Evolutionary conservation across 306 rosid genomes (phyloP).

Genomic region (Arachis stenosperma): DNA sequence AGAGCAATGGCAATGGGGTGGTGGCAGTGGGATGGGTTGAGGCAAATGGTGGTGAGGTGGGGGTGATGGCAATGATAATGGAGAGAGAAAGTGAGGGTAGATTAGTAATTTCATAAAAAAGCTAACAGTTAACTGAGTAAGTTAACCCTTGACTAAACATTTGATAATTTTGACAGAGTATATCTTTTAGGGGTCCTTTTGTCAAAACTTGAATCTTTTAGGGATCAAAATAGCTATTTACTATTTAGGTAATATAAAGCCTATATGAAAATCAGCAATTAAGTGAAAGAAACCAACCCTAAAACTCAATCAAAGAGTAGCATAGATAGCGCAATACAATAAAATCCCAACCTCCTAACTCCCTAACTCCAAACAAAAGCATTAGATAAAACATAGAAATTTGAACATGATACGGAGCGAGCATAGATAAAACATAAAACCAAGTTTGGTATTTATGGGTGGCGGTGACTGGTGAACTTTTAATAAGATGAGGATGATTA

Average conservation of each 20-base stretch:
- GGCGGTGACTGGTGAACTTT: not conserved
- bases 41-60: too few species aligned
- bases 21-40: too few species aligned
- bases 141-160: too few species aligned
- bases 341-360: slow-evolving; percentile 1
- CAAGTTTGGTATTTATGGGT: slow-evolving; percentile 11
- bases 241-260: not conserved
- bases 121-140: too few species aligned
- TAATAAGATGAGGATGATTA: not conserved
- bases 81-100: too few species aligned
- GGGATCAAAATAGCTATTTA: too few species aligned
- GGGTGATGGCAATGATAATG: too few species aligned
- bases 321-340: slow-evolving; percentile 4
- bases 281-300: not conserved
- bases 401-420: not conserved
- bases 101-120: too few species aligned
- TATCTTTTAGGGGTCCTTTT: too few species aligned
- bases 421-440: slow-evolving; percentile 9
- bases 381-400: slow-evolving; percentile 10
- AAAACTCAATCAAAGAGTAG: not conserved
- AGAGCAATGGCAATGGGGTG: too few species aligned
- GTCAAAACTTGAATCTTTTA: too few species aligned
- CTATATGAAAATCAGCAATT: slow-evolving; percentile 16
- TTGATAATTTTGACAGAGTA: too few species aligned
- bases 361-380: not conserved